Conservation (phyloP, 2,329 filamentous ascomycete genomes). For the Zasmidium angulare region DNA sequence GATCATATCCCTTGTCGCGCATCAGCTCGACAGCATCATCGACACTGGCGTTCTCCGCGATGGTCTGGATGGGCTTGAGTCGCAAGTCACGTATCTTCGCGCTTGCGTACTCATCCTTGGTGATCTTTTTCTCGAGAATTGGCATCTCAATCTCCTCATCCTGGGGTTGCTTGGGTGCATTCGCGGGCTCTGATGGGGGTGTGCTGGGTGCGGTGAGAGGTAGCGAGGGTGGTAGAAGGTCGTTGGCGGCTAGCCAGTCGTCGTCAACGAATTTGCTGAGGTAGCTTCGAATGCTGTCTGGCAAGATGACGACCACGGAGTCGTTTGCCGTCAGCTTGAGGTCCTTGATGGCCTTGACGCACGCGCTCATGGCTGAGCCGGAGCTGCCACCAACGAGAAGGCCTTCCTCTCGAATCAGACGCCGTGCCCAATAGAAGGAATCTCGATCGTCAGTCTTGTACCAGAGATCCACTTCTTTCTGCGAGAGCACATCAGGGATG, state of each 20-base stretch:
- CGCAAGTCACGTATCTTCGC: constrained; percentile 81
- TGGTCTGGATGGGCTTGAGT: constrained; percentile 89
- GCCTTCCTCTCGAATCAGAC: constrained; percentile 91
- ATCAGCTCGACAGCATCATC: constrained; percentile 93
- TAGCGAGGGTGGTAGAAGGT: constrained; percentile 70
- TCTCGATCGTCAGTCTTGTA: constrained; percentile 96
- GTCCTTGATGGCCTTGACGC: constrained; percentile 74
- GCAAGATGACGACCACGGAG: constrained; percentile 84
- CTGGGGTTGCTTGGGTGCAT: constrained; percentile 17
- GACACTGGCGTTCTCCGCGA: constrained; percentile 69
- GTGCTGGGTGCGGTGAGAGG: constrained; percentile 41
- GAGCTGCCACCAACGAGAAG: constrained; percentile 90
- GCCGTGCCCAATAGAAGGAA: constrained; percentile 85
- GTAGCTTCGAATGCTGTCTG: constrained; percentile 96
- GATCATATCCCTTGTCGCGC: constrained; percentile 97
- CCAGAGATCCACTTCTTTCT: constrained; percentile 81
- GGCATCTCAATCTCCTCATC: constrained; percentile 31
- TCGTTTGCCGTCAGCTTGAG: constrained; percentile 77
- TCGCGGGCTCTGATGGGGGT: constrained; percentile 32
- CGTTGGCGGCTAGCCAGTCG: constrained; percentile 97
- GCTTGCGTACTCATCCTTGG: constrained; percentile 68
- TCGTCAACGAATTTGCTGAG: constrained; percentile 98
- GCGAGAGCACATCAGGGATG: constrained; percentile 88
- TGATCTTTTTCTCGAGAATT: constrained; percentile 35
- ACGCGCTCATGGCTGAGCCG: constrained; percentile 84